phyloP scores from a whole-genome alignment of 176 grass and related monocot genomes.

The Bolboschoenus planiculmis region DNA sequence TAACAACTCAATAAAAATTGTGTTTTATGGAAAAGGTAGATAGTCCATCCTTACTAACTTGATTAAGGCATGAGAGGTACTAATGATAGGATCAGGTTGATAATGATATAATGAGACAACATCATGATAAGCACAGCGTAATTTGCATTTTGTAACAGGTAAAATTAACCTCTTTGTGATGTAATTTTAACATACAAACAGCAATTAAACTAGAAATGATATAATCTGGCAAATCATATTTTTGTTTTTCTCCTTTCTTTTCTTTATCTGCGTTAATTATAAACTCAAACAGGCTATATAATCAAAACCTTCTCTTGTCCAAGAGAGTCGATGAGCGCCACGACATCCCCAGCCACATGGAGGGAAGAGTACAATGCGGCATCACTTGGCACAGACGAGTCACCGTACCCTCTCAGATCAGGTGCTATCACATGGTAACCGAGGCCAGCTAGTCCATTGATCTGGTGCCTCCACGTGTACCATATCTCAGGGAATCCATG shows the following conservation, averaged over 20 bases:
- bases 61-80: too few species aligned
- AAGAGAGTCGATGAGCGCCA: slow-evolving; percentile 20
- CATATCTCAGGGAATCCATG: slow-evolving; percentile 25
- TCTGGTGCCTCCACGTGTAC: slow-evolving; percentile 38
- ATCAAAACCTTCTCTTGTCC: slow-evolving; percentile 16
- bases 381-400: slow-evolving; percentile 13
- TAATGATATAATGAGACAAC: too few species aligned
- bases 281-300: neutral
- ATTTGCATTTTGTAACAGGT: too few species aligned
- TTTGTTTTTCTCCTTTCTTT: neutral
- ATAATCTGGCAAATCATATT: neutral
- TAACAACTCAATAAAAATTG: too few species aligned
- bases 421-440: slow-evolving; percentile 18
- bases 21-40: too few species aligned
- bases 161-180: too few species aligned
- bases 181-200: too few species aligned
- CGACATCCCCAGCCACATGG: slow-evolving; percentile 10
- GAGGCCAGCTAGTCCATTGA: slow-evolving; percentile 11
- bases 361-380: neutral
- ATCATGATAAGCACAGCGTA: too few species aligned
- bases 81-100: too few species aligned
- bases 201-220: neutral
- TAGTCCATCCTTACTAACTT: too few species aligned
- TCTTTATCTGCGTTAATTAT: neutral
- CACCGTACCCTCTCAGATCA: slow-evolving; percentile 23